Percentiles rank a stretch among this genome's conserved stretches.
phyloP scores from a whole-genome alignment of 2,329 filamentous ascomycete species.

The Paraconiothyrium brasiliense region DNA sequence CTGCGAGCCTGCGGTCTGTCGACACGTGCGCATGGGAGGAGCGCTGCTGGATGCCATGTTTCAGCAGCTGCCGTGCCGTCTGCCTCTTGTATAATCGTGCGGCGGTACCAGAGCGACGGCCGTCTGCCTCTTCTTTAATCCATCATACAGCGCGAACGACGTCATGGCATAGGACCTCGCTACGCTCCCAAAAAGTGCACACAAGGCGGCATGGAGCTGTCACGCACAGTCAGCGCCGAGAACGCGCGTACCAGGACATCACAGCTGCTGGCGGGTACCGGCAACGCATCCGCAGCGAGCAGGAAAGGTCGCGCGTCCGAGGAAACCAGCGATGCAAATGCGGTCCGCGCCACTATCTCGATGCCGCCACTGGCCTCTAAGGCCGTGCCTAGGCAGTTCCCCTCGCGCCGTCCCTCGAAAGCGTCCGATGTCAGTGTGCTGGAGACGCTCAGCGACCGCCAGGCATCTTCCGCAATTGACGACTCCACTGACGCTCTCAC shows the following conservation, averaged over 20 bases:
- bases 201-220: slow-evolving; percentile 29
- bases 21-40: not conserved
- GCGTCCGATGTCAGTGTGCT: slow-evolving; percentile 55
- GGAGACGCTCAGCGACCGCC: slow-evolving; percentile 31
- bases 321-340: slow-evolving; percentile 65
- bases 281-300: slow-evolving; percentile 41
- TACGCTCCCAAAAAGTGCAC: not conserved
- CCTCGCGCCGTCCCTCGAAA: slow-evolving; percentile 52
- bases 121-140: not conserved
- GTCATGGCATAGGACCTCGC: slow-evolving; percentile 15
- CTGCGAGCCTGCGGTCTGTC: not conserved
- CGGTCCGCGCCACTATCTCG: slow-evolving; percentile 69
- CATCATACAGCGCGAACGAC: slow-evolving; percentile 18
- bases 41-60: not conserved
- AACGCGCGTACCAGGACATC: slow-evolving; percentile 50
- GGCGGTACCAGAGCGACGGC: not conserved
- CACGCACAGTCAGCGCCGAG: slow-evolving; percentile 49
- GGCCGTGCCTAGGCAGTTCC: slow-evolving; percentile 56
- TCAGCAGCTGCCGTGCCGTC: not conserved
- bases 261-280: slow-evolving; percentile 57
- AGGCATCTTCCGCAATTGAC: slow-evolving; percentile 57
- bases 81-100: not conserved
- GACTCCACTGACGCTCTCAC: slow-evolving; percentile 59
- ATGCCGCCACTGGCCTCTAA: slow-evolving; percentile 66
- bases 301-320: slow-evolving; percentile 69